Evolutionary conservation across 805 yeast genomes (phyloP).

Genomic region (Maudiozyma pseudohumilis): DNA sequence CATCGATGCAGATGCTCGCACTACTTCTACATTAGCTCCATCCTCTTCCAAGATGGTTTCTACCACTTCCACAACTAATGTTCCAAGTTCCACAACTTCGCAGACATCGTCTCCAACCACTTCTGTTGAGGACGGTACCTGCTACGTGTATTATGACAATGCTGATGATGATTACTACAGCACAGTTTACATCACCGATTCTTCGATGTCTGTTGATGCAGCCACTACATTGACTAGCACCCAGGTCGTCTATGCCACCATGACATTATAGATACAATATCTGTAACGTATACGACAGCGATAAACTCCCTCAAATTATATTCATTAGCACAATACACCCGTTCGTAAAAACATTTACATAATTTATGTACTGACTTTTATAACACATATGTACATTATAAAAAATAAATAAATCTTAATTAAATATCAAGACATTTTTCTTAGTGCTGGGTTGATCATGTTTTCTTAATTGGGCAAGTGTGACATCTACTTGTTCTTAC

Average conservation of each 20-base stretch:
- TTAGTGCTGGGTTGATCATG: too few relatives aligned
- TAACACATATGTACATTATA: too few relatives aligned
- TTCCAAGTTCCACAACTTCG: constrained; percentile 5
- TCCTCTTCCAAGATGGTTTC: constrained; percentile 5
- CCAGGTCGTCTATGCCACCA: constrained; percentile 18
- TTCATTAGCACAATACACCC: too few relatives aligned
- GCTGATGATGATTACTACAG: constrained; percentile 22
- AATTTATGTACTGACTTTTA: too few relatives aligned
- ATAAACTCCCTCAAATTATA: too few relatives aligned
- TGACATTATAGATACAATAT: too few relatives aligned
- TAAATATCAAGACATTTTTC: too few relatives aligned
- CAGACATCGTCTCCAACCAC: constrained; percentile 3
- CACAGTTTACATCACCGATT: constrained; percentile 22
- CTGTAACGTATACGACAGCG: too few relatives aligned
- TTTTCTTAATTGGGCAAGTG: too few relatives aligned
- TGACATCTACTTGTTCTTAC: too few relatives aligned
- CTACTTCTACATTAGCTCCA: constrained; percentile 1
- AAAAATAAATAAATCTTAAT: too few relatives aligned
- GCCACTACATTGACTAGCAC: constrained; percentile 29
- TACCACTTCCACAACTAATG: constrained; percentile 2
- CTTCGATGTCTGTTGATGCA: constrained; percentile 26
- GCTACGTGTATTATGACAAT: constrained; percentile 19
- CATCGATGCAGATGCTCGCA: neutral
- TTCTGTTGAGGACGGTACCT: constrained; percentile 16
- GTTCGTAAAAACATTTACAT: too few relatives aligned